Conservation (phyloP, 495 filamentous ascomycete genomes). For the Aspergillus baeticus region DNA sequence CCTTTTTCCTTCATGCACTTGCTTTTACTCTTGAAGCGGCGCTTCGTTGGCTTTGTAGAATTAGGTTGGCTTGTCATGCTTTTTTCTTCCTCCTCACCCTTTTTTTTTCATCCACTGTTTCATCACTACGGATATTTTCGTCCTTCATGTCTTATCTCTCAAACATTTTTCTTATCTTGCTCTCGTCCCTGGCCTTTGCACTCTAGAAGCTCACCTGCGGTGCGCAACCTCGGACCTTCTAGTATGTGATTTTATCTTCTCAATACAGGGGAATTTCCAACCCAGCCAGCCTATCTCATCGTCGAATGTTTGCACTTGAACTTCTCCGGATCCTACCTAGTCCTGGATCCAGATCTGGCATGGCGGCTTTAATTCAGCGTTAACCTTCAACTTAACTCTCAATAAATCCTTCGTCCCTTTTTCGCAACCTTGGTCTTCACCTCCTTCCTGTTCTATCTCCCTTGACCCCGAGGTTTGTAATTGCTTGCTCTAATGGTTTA, state of each 20-base stretch:
- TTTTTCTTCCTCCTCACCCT: not conserved
- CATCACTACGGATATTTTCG: not conserved
- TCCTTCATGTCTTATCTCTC: constrained; percentile 4
- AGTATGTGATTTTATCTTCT: not conserved
- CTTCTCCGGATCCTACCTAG: no score
- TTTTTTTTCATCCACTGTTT: not conserved
- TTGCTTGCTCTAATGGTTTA: no score
- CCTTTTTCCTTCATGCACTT: not conserved
- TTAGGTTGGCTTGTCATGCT: constrained; percentile 1
- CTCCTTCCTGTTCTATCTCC: no score
- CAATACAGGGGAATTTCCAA: not conserved
- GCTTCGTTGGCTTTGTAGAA: constrained; percentile 11
- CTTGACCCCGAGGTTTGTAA: no score
- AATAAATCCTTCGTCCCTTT: no score
- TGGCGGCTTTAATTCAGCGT: no score
- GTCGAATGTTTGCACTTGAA: not conserved
- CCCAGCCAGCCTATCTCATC: not conserved
- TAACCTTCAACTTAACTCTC: no score
- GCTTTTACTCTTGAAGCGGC: not conserved
- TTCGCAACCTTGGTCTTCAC: no score
- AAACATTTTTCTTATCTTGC: not conserved
- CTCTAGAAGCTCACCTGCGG: not conserved
- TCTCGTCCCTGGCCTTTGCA: not conserved
- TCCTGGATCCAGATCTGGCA: no score
- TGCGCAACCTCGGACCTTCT: not conserved